These are phyloP conservation scores for Cladosporium sp. DNA, from an alignment of 2,329 filamentous ascomycete species.

Conservation along the genomic window DNA sequence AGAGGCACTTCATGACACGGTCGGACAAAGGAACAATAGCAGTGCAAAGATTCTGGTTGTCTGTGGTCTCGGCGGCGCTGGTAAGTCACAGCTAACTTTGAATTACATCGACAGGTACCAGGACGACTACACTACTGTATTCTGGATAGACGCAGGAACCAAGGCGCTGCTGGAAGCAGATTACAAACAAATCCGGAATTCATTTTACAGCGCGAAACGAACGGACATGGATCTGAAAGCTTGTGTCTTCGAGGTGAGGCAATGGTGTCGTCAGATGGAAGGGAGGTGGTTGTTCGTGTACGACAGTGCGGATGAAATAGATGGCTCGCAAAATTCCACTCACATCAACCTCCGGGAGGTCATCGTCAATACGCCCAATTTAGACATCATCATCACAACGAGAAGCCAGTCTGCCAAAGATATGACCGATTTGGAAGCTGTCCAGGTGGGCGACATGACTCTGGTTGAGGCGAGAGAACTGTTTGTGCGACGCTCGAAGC, in stretches of 20 bases:
- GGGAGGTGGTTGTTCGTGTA: conserved; percentile 1
- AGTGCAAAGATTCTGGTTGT: conserved; percentile 2
- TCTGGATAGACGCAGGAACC: conserved; percentile 22
- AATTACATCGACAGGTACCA: conserved; percentile 17
- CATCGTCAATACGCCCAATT: not conserved
- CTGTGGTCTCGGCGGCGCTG: conserved; percentile 22
- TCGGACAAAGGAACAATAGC: not conserved
- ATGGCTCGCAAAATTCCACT: not conserved
- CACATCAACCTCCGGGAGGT: not conserved
- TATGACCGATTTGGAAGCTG: not conserved
- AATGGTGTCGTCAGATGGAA: not conserved
- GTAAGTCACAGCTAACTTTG: conserved; percentile 23
- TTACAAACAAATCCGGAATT: not conserved
- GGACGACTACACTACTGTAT: conserved; percentile 20
- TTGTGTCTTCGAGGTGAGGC: not conserved
- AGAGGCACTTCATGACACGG: not conserved
- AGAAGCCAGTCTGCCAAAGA: not conserved
- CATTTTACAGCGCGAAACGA: not conserved
- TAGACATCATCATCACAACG: not conserved
- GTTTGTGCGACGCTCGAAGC: not conserved
- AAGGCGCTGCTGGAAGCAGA: not conserved
- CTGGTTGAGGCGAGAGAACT: not conserved
- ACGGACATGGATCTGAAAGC: not conserved
- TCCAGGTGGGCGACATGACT: not conserved
- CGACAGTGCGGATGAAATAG: conserved; percentile 3